Evolutionary conservation across 257 asterid genomes (phyloP).

Genomic region (Leptodermis oblonga): DNA sequence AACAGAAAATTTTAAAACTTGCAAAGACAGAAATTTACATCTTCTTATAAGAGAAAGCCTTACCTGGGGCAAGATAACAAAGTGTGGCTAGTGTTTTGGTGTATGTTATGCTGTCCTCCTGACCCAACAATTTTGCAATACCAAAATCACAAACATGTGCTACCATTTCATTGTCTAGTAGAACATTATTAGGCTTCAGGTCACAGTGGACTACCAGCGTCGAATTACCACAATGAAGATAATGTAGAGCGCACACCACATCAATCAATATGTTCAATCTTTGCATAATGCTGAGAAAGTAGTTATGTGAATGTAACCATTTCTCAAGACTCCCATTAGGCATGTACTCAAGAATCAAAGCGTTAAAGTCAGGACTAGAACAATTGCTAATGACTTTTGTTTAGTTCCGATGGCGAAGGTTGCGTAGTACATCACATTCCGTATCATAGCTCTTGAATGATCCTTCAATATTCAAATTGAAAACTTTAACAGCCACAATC

Average conservation of each 20-base stretch:
- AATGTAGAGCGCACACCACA: constrained; percentile 10
- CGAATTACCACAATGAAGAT: too few species aligned
- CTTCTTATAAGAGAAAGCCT: background rate
- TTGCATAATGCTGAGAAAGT: background rate
- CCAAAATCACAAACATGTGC: constrained; percentile 19
- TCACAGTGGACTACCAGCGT: too few species aligned
- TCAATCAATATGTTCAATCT: constrained; percentile 12
- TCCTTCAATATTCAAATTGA: background rate
- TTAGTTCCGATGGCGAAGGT: too few species aligned
- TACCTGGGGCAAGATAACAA: constrained; percentile 23
- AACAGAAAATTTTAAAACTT: background rate
- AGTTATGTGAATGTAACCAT: background rate
- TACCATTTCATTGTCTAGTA: too few species aligned
- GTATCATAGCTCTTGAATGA: background rate
- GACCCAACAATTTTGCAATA: constrained; percentile 2
- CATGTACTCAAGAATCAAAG: too few species aligned
- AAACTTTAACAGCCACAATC: background rate
- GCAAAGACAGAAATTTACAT: background rate
- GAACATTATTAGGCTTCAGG: too few species aligned
- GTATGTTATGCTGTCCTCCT: background rate
- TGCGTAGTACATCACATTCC: background rate
- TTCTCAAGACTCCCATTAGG: too few species aligned
- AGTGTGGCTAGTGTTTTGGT: too few species aligned
- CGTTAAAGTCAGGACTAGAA: too few species aligned
- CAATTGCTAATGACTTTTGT: too few species aligned